Evolutionary conservation across 2,329 filamentous ascomycete species (phyloP).

Genomic region (Graphium sp.): DNA sequence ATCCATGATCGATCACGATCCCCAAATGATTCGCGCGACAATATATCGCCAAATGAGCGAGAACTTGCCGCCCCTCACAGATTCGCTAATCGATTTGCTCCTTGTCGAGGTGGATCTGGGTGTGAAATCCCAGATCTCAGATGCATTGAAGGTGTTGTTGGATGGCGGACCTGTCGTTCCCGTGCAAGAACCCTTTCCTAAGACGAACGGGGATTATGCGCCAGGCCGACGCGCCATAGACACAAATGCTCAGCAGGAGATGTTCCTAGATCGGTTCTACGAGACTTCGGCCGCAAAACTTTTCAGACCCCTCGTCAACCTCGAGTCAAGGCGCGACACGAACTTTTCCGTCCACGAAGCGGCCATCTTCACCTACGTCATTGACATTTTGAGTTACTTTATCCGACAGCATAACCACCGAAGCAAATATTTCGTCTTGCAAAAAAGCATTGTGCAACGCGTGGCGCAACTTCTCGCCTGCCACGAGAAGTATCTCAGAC

Average conservation of each 20-base stretch:
- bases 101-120: slow-evolving; percentile 84
- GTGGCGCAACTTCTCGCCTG: slow-evolving; percentile 70
- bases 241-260: slow-evolving; percentile 59
- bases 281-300: slow-evolving; percentile 70
- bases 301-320: slow-evolving; percentile 70
- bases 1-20: slow-evolving; percentile 88
- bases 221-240: slow-evolving; percentile 31
- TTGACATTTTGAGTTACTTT: slow-evolving; percentile 90
- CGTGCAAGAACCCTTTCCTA: slow-evolving; percentile 38
- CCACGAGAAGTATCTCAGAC: slow-evolving; percentile 80
- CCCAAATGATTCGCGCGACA: slow-evolving; percentile 81
- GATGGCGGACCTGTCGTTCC: slow-evolving; percentile 38
- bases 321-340: slow-evolving; percentile 54
- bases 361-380: slow-evolving; percentile 76
- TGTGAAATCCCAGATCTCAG: slow-evolving; percentile 87
- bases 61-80: slow-evolving; percentile 70
- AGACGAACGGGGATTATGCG: slow-evolving; percentile 52
- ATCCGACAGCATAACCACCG: slow-evolving; percentile 75
- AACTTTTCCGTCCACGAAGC: slow-evolving; percentile 69
- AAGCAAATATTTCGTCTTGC: slow-evolving; percentile 76
- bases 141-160: slow-evolving; percentile 84
- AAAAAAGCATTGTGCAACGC: slow-evolving; percentile 59
- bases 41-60: slow-evolving; percentile 87
- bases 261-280: slow-evolving; percentile 80
- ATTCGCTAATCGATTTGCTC: slow-evolving; percentile 82